Evolutionary conservation across 2,329 filamentous ascomycete genomes (phyloP).

Genomic region (Fusarium sp.): DNA sequence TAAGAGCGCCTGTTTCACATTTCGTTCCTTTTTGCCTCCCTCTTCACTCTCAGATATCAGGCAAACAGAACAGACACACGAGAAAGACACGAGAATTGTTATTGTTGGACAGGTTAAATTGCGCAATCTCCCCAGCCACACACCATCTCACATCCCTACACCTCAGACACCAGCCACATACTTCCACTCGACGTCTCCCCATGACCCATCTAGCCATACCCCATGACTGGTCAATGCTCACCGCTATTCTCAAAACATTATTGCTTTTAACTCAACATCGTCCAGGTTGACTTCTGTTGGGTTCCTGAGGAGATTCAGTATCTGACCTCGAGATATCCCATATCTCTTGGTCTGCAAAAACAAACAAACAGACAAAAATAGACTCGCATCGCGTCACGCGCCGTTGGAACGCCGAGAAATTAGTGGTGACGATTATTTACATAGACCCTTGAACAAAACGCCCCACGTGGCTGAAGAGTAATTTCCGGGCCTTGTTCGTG

Average conservation of each 20-base stretch:
- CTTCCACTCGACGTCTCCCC: background rate
- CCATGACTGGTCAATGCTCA: conserved; percentile 31
- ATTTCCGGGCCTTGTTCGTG: conserved; percentile 27
- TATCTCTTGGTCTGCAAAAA: conserved; percentile 13
- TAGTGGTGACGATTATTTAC: conserved; percentile 34
- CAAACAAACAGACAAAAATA: background rate
- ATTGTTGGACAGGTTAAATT: conserved; percentile 25
- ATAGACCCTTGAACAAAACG: conserved; percentile 32
- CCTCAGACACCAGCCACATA: conserved; percentile 1
- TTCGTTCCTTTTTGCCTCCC: background rate
- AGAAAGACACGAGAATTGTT: conserved; percentile 6
- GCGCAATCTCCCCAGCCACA: conserved; percentile 33
- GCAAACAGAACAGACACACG: conserved; percentile 8
- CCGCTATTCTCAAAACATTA: conserved; percentile 23
- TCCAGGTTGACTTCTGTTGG: conserved; percentile 14
- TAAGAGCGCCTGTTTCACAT: conserved; percentile 11
- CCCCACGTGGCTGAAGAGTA: conserved; percentile 33
- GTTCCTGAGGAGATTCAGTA: background rate
- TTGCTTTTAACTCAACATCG: conserved; percentile 17
- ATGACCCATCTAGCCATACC: conserved; percentile 24
- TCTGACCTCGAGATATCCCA: conserved; percentile 12
- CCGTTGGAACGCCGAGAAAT: conserved; percentile 33
- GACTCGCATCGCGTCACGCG: conserved; percentile 5
- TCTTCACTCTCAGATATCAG: conserved; percentile 6
- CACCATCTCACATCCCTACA: background rate